Base-by-base conservation (phyloP, 768 basidiomycete genomes). In the Boletus subparvulus region DNA sequence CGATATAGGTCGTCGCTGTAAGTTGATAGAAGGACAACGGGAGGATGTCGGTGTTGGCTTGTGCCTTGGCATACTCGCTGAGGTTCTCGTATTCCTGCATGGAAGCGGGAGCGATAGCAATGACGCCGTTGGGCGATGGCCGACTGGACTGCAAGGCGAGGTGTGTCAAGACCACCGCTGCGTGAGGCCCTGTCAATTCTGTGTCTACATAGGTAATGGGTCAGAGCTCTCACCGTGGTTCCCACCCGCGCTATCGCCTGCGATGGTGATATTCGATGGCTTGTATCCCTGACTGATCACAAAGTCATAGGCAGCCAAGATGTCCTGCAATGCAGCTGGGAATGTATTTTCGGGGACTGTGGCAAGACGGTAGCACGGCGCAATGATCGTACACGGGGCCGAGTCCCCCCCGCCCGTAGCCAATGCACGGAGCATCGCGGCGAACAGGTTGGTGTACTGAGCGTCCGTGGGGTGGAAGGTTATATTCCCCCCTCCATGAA, bases 71-170 rank as follows among this genome's bases (percentile, higher is more conserved):
- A 12, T 45, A 14, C 16, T 52, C 37, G 41, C 56, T 50, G 21
- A 46, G 24, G 17, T 28, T 8, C 16, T 54, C 44, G 17, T 30
- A 47, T 10, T 72, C 73, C 9, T 45, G 39, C 1, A 54, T 46
- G 13, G 59, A 53, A 32, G 13, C 16, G 2, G 88, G 88, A 1
- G 84, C 73, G 39, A 88, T 75, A 26, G 87, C 75, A 44, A 82
- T 73, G 59, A 89, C 71, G 61, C 87, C 83, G 0, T 74, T 68
- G 46, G 82, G 80, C 39, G 86, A 72, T 6, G 76, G 72, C 30
- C 71, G 16, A 67, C 12, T 84, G 26, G 83, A 83, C 70, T 87
- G 87, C 55, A 78, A 75, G 44, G 80, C 70, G 14, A 64, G 55
- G 36, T 64, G 51, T 0, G 62, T 48, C 42, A 64, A 49, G 4